phyloP scores from a whole-genome alignment of 176 grass and related monocot genomes.

The Avena sativa region DNA sequence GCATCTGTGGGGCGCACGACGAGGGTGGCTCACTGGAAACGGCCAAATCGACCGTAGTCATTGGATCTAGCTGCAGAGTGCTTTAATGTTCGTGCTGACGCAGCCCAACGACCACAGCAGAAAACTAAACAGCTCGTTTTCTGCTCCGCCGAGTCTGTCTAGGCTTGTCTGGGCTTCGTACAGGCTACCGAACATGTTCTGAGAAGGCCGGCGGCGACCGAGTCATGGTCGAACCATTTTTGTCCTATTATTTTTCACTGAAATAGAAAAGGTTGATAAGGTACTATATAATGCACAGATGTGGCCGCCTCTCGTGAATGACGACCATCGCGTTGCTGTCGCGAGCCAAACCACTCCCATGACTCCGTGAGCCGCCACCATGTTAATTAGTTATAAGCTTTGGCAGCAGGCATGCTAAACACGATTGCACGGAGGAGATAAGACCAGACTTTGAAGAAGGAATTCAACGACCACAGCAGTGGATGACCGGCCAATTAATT shows the following conservation, averaged over 20 bases:
- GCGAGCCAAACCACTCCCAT: conserved; percentile 1
- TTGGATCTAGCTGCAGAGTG: too few relatives aligned
- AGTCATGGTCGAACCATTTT: not conserved
- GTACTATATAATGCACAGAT: not conserved
- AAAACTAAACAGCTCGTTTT: too few relatives aligned
- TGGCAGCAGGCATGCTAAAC: not conserved
- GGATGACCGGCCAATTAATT: not conserved
- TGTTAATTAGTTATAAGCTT: not conserved
- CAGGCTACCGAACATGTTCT: too few relatives aligned
- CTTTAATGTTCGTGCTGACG: too few relatives aligned
- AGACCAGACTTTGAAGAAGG: not conserved
- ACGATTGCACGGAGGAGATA: not conserved
- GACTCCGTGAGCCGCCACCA: not conserved
- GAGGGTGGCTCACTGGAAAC: too few relatives aligned
- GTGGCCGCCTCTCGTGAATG: not conserved
- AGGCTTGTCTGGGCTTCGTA: too few relatives aligned
- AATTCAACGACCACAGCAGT: not conserved
- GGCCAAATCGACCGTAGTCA: too few relatives aligned
- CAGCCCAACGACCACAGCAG: too few relatives aligned
- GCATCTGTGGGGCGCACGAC: too few relatives aligned
- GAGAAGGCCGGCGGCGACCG: not conserved
- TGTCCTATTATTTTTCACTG: not conserved
- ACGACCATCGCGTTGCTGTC: not conserved
- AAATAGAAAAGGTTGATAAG: not conserved
- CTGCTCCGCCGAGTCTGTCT: too few relatives aligned